Evolutionary conservation across 2,329 filamentous ascomycete genomes (phyloP).

Genomic region (Fusarium bactridioides): DNA sequence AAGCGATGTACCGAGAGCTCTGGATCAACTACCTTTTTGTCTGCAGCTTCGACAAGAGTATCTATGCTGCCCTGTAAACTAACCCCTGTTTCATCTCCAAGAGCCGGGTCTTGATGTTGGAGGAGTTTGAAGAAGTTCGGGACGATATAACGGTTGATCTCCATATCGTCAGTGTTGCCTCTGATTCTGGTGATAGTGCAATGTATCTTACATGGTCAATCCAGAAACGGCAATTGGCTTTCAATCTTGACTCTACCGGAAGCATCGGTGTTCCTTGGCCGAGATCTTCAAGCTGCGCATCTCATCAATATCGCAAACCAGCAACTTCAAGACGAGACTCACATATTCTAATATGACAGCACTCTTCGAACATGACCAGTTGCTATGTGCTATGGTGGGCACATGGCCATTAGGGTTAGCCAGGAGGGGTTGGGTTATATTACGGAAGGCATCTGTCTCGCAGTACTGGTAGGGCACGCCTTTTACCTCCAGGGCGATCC

Average conservation of each 20-base stretch:
- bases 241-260: conserved; percentile 69
- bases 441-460: conserved; percentile 82
- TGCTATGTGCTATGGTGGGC: conserved; percentile 77
- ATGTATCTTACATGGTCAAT: conserved; percentile 70
- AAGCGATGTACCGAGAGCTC: neutral
- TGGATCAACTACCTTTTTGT: conserved; percentile 48
- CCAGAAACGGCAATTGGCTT: conserved; percentile 82
- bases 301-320: neutral
- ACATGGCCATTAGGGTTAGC: conserved; percentile 80
- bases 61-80: conserved; percentile 72
- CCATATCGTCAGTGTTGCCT: neutral
- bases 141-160: conserved; percentile 80
- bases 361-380: conserved; percentile 86
- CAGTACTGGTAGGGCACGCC: conserved; percentile 83
- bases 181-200: no score
- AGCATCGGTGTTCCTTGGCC: conserved; percentile 67
- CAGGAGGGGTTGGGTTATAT: conserved; percentile 68
- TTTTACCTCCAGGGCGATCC: conserved; percentile 87
- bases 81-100: conserved; percentile 66
- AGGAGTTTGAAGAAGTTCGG: conserved; percentile 79
- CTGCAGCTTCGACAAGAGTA: conserved; percentile 56
- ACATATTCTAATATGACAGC: conserved; percentile 87
- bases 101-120: conserved; percentile 66
- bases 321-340: conserved; percentile 39
- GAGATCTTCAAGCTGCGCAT: conserved; percentile 73